phyloP scores from a whole-genome alignment of 768 basidiomycete species.

The Pholiota conissans region DNA sequence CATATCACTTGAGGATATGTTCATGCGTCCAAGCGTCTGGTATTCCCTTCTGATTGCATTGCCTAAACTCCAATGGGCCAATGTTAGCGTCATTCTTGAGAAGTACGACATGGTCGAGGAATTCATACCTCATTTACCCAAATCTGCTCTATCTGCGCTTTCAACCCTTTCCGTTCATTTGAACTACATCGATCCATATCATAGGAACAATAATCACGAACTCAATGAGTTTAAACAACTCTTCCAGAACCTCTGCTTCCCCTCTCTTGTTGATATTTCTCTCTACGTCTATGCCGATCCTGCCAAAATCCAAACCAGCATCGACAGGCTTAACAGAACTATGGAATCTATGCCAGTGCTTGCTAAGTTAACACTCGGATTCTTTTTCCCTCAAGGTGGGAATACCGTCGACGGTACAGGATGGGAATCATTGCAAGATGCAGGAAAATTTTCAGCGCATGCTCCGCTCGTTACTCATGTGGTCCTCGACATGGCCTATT shows the following conservation, averaged over 20 bases:
- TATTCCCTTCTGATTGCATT: background rate
- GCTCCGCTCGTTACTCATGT: background rate
- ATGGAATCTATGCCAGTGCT: no score
- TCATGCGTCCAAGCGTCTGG: background rate
- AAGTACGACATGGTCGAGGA: background rate
- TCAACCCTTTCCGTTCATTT: background rate
- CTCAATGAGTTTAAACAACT: background rate
- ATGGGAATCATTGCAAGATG: background rate
- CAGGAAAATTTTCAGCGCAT: background rate
- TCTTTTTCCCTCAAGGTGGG: no score
- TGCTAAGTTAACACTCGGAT: no score
- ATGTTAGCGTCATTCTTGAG: background rate
- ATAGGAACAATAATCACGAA: background rate
- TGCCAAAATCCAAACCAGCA: no score
- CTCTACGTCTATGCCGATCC: no score
- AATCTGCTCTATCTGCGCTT: background rate
- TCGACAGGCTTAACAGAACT: no score
- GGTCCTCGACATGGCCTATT: no score
- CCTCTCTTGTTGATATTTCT: no score
- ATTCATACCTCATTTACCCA: no score
- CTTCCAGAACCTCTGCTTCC: background rate
- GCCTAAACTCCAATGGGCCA: background rate
- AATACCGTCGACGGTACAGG: background rate
- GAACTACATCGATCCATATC: background rate
- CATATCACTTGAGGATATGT: background rate